A percentile compares a stretch with the other conserved stretches of the same genome.
Conservation (phyloP, 352 stramenopile species). For the Globisporangium nagaii region DNA sequence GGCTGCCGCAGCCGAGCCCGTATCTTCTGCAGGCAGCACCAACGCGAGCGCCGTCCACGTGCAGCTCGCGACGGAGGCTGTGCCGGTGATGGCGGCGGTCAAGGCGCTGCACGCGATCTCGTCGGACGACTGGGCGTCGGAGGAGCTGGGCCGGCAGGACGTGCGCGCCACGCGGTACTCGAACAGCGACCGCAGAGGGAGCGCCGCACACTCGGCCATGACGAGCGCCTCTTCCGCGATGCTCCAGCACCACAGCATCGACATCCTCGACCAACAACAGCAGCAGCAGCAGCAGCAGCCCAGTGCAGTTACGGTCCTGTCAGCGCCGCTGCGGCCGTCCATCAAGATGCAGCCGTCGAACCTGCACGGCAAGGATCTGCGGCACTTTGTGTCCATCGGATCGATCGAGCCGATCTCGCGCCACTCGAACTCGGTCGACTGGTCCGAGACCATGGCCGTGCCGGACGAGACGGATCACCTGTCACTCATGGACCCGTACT, state of each 20-base stretch:
- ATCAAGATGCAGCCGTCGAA: constrained; percentile 16
- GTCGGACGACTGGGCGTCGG: constrained; percentile 10
- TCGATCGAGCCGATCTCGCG: constrained; percentile 30
- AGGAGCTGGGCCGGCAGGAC: constrained; percentile 3
- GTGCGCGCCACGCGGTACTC: constrained; percentile 1
- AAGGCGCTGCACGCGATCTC: constrained; percentile 2
- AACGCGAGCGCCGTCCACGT: neutral
- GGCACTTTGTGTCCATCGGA: constrained; percentile 52
- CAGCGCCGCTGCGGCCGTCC: neutral
- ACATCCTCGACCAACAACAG: constrained; percentile 1
- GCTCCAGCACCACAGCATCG: constrained; percentile 3
- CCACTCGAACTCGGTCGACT: constrained; percentile 53
- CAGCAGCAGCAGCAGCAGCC: neutral
- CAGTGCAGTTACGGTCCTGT: neutral
- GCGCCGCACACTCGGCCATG: neutral
- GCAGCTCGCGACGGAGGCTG: neutral
- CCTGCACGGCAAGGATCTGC: constrained; percentile 60
- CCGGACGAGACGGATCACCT: constrained; percentile 43
- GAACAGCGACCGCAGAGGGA: neutral
- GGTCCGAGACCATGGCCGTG: constrained; percentile 46
- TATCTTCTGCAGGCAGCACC: no score
- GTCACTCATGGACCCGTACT: constrained; percentile 80
- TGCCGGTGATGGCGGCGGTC: neutral
- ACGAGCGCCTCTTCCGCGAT: neutral
- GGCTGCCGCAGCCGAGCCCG: neutral